Conservation (phyloP, 495 filamentous ascomycete species). For the Talaromyces nanjingensis region DNA sequence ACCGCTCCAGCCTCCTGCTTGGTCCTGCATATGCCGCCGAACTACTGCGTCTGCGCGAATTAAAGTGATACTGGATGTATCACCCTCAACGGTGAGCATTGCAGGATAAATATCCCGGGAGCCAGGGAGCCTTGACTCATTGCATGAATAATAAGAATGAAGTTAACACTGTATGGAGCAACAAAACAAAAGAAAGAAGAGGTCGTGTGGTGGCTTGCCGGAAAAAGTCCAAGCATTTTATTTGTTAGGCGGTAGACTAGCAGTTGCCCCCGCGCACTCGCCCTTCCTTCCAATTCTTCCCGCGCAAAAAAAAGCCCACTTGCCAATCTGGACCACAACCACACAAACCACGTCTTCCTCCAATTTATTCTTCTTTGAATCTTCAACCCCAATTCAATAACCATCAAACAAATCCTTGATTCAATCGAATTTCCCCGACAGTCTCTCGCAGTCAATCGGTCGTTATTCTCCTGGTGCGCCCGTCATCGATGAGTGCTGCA, state of each 20-base stretch:
- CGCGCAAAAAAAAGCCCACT: neutral
- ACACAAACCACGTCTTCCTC: neutral
- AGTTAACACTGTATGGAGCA: neutral
- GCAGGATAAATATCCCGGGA: neutral
- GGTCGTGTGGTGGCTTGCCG: conserved; percentile 4
- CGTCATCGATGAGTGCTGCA: conserved; percentile 26
- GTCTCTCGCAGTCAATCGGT: neutral
- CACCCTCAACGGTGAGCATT: neutral
- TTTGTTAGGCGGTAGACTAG: neutral
- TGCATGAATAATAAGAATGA: neutral
- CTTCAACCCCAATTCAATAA: neutral
- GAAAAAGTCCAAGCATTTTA: neutral
- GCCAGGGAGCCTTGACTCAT: neutral
- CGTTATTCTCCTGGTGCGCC: neutral
- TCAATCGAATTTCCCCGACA: neutral
- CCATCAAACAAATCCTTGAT: neutral
- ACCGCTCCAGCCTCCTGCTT: neutral
- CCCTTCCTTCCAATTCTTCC: neutral
- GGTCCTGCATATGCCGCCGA: neutral
- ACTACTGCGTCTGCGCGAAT: neutral
- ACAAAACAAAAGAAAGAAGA: neutral
- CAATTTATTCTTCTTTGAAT: neutral
- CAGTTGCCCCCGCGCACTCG: neutral
- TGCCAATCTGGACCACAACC: neutral
- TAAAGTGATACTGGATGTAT: neutral